Percentiles rank a stretch among this genome's conserved stretches.
These are phyloP conservation scores for Magnusiomyces clavatus DNA, from an alignment of 1,139 yeast species.

Conservation along the genomic window DNA sequence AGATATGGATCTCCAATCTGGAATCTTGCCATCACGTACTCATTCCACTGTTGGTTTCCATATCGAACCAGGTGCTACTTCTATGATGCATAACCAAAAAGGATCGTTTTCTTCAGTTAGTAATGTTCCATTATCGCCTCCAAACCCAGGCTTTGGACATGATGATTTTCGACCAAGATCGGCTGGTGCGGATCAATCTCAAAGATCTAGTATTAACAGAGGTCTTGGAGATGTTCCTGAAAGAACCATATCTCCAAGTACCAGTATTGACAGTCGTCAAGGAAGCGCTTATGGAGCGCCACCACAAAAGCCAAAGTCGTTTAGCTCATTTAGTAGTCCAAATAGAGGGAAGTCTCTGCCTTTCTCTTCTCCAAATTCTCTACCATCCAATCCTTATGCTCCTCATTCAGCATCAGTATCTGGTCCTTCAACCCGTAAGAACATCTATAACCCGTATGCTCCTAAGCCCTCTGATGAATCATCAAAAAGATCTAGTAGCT, in stretches of 20 bases:
- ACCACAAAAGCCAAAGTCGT: constrained; percentile 3
- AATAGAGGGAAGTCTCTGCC: background rate
- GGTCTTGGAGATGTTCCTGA: constrained; percentile 2
- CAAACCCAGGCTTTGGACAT: background rate
- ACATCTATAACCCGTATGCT: constrained; percentile 15
- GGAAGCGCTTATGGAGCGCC: constrained; percentile 1
- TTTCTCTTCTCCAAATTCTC: constrained; percentile 9
- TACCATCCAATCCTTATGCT: constrained; percentile 16
- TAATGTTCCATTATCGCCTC: background rate
- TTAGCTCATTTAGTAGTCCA: constrained; percentile 2
- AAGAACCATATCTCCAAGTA: constrained; percentile 1
- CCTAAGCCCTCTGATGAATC: constrained; percentile 6
- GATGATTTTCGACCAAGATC: constrained; percentile 5
- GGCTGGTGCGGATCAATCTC: constrained; percentile 2
- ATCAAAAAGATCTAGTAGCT: background rate
- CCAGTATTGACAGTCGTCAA: constrained; percentile 2
- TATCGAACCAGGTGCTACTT: background rate
- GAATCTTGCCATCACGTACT: constrained; percentile 7
- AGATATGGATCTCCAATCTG: constrained; percentile 3
- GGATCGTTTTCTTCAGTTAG: too few relatives aligned
- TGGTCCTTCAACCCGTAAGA: constrained; percentile 3
- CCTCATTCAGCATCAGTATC: constrained; percentile 12
- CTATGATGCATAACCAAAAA: background rate
- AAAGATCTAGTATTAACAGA: background rate
- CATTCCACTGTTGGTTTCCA: constrained; percentile 12